Base-by-base conservation (phyloP, 2,329 filamentous ascomycete species). In the Leptosphaerulina australis region DNA sequence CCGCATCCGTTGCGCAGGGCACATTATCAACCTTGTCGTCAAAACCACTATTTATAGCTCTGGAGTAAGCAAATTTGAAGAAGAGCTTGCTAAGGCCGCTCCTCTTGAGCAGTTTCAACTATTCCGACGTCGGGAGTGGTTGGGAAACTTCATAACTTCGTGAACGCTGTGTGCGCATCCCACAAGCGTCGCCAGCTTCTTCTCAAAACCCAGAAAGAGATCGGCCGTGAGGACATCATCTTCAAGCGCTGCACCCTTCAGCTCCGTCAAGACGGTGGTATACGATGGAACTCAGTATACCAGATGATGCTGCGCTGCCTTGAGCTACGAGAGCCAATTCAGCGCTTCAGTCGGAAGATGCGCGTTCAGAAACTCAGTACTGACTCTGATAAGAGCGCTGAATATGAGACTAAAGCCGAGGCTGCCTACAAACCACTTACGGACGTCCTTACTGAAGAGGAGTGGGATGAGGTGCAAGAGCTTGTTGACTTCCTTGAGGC, bases 221-320 rank as follows among this genome's bases (percentile, higher is more conserved):
- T 31, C n/a, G 17, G 29, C 17, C 5, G 5, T 17, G n/a, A 31
- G 5, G 29, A 31, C 29, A 4, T 15, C 7, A 15, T 15, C 7
- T 31, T 5, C n/a, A 40, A 29, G 14, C 8, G 10, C n/a, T 4
- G 21, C 7, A 22, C 3, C 12, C 34, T 37, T 37, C 14, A 15
- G 17, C n/a, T 31, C 5, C n/a, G 15, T 6, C 33, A 56, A n/a
- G 41, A 50, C 33, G 37, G 37, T 25, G 50, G 53, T 18, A 29
- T 50, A 11, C 15, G 45, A 20, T 56, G 34, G 53, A n/a, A n/a
- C n/a, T n/a, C n/a, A n/a, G n/a, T n/a, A n/a, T n/a, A n/a, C n/a
- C n/a, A n/a, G n/a, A n/a, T n/a, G n/a, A 14, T 50, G 7, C 28
- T 56, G 3, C 43, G 44, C 28, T 52, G 44, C 43, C 38, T 40